Conservation (phyloP, 495 filamentous ascomycete genomes). For the Aspergillus taichungensis region DNA sequence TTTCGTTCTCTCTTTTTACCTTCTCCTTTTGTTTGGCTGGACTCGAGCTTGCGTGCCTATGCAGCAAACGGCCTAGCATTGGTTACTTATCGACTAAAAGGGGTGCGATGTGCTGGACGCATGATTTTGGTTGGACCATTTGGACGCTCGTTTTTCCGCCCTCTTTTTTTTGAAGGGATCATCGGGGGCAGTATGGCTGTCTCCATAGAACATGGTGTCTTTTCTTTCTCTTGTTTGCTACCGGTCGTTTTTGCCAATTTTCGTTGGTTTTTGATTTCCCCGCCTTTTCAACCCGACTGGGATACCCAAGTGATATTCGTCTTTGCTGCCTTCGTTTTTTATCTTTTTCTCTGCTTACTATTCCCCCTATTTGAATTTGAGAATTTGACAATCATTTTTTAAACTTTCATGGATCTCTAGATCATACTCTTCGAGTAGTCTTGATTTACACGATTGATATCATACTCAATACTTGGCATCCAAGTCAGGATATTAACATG, state of each 20-base stretch:
- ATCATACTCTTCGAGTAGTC: no score
- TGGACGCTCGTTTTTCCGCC: neutral
- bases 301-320: conserved; percentile 12
- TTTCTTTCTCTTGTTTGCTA: neutral
- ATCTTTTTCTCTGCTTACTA: neutral
- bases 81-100: conserved; percentile 7
- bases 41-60: no score
- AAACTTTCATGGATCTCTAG: no score
- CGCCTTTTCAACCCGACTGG: conserved; percentile 2
- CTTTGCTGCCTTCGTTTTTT: neutral
- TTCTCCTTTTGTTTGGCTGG: no score
- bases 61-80: neutral
- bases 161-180: neutral
- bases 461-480: no score
- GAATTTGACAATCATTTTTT: no score
- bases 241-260: neutral
- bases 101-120: conserved; percentile 21
- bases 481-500: no score
- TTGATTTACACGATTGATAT: no score
- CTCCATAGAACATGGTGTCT: no score
- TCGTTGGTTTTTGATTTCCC: neutral
- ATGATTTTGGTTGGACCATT: conserved; percentile 8
- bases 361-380: neutral
- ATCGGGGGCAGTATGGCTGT: no score
- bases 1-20: neutral